Percentiles rank a stretch among this genome's conserved stretches.
Conservation (phyloP, 352 stramenopile genomes). For the Thraustochytrium striatum region DNA sequence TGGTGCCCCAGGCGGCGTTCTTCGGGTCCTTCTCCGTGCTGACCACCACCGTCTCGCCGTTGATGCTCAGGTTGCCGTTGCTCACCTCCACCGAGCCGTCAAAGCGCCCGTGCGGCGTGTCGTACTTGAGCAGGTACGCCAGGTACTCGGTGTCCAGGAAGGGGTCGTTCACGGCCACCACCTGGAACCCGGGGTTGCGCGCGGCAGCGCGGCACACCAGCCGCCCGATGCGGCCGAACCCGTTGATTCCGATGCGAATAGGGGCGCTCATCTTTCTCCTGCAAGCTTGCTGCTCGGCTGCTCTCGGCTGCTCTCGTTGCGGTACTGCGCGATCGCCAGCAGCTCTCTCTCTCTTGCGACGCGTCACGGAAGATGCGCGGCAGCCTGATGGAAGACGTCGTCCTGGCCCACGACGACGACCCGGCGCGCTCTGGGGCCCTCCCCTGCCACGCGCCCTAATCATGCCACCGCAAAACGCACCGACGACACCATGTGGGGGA, state of each 20-base stretch:
- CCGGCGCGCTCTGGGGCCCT: too few relatives aligned
- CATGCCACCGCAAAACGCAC: too few relatives aligned
- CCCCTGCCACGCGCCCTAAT: too few relatives aligned
- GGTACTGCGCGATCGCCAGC: background rate
- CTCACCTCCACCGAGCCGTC: conserved; percentile 74
- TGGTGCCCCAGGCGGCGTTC: conserved; percentile 84
- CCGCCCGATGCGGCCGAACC: conserved; percentile 96
- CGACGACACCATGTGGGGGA: too few relatives aligned
- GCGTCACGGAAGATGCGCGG: too few relatives aligned
- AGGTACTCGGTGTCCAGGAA: conserved; percentile 95
- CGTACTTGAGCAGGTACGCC: conserved; percentile 83
- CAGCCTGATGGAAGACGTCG: too few relatives aligned
- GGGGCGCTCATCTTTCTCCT: conserved; percentile 27
- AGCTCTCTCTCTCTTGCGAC: background rate
- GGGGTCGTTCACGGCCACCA: conserved; percentile 89
- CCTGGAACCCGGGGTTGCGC: conserved; percentile 75
- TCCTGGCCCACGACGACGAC: too few relatives aligned
- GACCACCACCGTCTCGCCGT: conserved; percentile 85
- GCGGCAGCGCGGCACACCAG: conserved; percentile 87
- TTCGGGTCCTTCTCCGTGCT: conserved; percentile 87
- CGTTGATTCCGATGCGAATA: conserved; percentile 88
- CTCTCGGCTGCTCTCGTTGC: background rate
- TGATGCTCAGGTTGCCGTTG: conserved; percentile 78
- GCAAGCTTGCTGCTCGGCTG: too few relatives aligned
- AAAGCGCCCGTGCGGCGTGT: conserved; percentile 86